Percentiles rank a stretch among this genome's conserved stretches.
Evolutionary conservation across 2,329 filamentous ascomycete species (phyloP).

Genomic region (Biscogniauxia marginata): DNA sequence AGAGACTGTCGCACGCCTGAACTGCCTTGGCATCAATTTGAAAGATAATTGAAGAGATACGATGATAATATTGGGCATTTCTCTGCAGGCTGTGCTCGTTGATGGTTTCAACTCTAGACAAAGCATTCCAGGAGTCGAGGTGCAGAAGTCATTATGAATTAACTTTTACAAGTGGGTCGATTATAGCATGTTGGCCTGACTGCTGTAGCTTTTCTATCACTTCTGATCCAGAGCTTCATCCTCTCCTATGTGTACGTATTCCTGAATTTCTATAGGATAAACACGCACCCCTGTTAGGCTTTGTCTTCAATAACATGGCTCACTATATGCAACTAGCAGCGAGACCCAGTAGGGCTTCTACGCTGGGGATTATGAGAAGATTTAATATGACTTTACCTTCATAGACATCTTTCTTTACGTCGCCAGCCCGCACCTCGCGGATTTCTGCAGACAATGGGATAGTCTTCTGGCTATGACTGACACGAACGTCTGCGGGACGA

Average conservation of each 20-base stretch:
- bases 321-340: constrained; percentile 65
- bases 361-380: constrained; percentile 73
- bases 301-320: constrained; percentile 4
- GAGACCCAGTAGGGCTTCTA: constrained; percentile 66
- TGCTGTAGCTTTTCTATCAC: constrained; percentile 10
- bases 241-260: neutral
- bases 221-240: neutral
- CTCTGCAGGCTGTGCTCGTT: constrained; percentile 1
- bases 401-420: constrained; percentile 66
- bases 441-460: constrained; percentile 64
- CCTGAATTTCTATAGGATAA: neutral
- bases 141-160: constrained; percentile 18
- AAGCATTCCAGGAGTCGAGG: constrained; percentile 4
- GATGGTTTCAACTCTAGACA: constrained; percentile 2
- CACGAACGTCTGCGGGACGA: constrained; percentile 67
- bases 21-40: constrained; percentile 1
- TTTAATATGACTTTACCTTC: constrained; percentile 73
- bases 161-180: constrained; percentile 2
- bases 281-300: neutral
- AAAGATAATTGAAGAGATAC: constrained; percentile 1
- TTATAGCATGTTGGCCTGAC: neutral
- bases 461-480: constrained; percentile 69
- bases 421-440: constrained; percentile 58
- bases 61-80: neutral
- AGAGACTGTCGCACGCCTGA: constrained; percentile 3